These are phyloP conservation scores for Aspergillus spinulosporus DNA, from an alignment of 2,329 filamentous ascomycete genomes.

Conservation along the genomic window DNA sequence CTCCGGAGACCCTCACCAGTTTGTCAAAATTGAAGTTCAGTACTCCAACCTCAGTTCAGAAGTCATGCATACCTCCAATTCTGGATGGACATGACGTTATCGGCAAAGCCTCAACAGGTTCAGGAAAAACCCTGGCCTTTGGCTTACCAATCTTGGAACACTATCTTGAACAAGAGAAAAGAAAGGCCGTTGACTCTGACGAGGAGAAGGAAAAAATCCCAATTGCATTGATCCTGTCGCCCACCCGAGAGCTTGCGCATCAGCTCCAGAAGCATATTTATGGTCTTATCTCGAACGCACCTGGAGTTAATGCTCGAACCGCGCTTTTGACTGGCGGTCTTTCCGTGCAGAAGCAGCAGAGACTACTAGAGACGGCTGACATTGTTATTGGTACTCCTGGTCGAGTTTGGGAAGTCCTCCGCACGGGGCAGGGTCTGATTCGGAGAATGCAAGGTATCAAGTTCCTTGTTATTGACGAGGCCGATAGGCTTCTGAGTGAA, in stretches of 20 bases:
- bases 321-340: constrained; percentile 89
- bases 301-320: constrained; percentile 62
- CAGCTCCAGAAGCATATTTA: constrained; percentile 83
- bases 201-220: constrained; percentile 52
- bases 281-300: constrained; percentile 66
- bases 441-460: constrained; percentile 69
- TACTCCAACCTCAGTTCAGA: constrained; percentile 80
- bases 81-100: constrained; percentile 84
- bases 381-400: constrained; percentile 91
- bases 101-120: constrained; percentile 93
- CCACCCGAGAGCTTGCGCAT: constrained; percentile 89
- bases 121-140: constrained; percentile 94
- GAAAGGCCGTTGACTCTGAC: constrained; percentile 36
- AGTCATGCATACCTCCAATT: constrained; percentile 76
- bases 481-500: constrained; percentile 85
- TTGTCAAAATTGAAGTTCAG: constrained; percentile 77
- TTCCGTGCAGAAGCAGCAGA: constrained; percentile 91
- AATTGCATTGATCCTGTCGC: constrained; percentile 79
- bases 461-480: constrained; percentile 91
- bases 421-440: constrained; percentile 69
- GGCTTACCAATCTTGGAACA: constrained; percentile 88
- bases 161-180: constrained; percentile 60
- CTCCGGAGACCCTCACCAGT: constrained; percentile 68
- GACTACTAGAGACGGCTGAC: constrained; percentile 78
- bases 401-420: constrained; percentile 90